These are phyloP conservation scores for Cyclospora cayetanensis DNA, from an alignment of 169 alveolate genomes.

Conservation along the genomic window DNA sequence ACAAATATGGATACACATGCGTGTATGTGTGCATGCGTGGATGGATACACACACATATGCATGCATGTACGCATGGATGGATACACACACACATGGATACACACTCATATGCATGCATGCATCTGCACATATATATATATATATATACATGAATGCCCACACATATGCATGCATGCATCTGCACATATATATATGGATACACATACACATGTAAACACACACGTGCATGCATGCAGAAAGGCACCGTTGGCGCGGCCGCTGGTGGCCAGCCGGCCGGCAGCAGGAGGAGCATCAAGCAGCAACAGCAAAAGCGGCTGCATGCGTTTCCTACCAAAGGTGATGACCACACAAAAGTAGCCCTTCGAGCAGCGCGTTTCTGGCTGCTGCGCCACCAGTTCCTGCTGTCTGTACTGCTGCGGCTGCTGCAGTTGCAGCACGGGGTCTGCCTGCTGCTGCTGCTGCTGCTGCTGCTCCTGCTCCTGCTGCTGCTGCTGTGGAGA, in stretches of 20 bases:
- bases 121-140: background rate
- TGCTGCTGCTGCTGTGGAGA: constrained; percentile 1
- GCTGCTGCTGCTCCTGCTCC: constrained; percentile 13
- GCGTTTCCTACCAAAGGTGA: background rate
- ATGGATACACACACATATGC: background rate
- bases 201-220: no score
- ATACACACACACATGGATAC: no score
- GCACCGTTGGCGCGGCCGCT: constrained; percentile 24
- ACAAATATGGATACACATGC: background rate
- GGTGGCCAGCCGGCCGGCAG: background rate
- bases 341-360: constrained; percentile 56
- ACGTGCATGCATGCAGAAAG: no score
- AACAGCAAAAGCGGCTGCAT: background rate
- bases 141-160: background rate
- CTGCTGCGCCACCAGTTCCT: background rate
- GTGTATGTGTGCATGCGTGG: background rate
- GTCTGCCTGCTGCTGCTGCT: constrained; percentile 9
- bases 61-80: background rate
- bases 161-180: no score
- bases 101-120: no score
- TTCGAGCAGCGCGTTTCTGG: background rate
- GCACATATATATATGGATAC: no score
- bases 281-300: background rate
- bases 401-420: background rate
- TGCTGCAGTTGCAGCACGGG: no score